Conservation (phyloP, 257 asterid genomes). For the Nicotiana sylvestris region DNA sequence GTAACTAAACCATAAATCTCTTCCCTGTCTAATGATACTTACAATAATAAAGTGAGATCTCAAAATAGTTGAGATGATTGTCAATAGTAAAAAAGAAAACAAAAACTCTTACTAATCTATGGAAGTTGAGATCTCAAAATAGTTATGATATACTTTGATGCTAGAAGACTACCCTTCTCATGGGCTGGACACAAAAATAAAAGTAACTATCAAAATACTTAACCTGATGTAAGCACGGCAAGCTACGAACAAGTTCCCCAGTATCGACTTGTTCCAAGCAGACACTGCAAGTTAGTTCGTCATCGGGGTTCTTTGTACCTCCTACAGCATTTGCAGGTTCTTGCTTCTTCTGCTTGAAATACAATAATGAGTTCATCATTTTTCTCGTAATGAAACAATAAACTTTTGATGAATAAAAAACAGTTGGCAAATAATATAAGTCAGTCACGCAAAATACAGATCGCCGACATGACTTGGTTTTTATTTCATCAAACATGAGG, state of each 20-base stretch:
- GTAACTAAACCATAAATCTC: neutral
- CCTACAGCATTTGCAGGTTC: constrained; percentile 43
- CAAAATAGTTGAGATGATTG: neutral
- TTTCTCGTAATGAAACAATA: neutral
- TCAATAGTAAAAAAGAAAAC: neutral
- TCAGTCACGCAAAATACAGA: neutral
- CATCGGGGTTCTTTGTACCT: constrained; percentile 47
- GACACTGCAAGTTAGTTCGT: constrained; percentile 94
- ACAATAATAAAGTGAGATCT: neutral
- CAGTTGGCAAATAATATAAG: neutral
- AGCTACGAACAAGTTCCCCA: constrained; percentile 89
- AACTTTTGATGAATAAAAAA: neutral
- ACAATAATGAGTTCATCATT: neutral
- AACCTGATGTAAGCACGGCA: constrained; percentile 99
- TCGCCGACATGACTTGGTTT: neutral
- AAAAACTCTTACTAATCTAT: neutral
- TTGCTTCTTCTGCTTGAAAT: constrained; percentile 62
- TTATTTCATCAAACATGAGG: neutral
- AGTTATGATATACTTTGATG: neutral
- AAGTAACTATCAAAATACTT: neutral
- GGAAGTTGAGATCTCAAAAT: neutral
- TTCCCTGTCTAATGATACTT: neutral
- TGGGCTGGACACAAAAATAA: neutral
- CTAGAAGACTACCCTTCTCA: neutral
- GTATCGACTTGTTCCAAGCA: constrained; percentile 94